Evolutionary conservation across 495 filamentous ascomycete genomes (phyloP).

Genomic region (Trichoderma asperelloides): DNA sequence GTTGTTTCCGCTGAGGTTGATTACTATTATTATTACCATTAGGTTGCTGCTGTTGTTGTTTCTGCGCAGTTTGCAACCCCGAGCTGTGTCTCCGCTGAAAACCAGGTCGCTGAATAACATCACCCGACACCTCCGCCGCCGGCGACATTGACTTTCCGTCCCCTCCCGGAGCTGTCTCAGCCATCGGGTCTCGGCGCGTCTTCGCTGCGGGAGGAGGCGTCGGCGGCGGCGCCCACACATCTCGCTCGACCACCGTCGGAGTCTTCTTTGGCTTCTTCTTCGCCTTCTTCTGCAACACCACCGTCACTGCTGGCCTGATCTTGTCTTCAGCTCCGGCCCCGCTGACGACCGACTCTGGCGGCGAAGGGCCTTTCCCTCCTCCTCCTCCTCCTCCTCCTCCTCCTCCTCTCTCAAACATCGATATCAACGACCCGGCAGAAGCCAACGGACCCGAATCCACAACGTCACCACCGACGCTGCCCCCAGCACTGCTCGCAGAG

Average conservation of each 20-base stretch:
- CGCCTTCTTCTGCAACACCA: background rate
- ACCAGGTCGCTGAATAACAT: too few relatives aligned
- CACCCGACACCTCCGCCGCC: background rate
- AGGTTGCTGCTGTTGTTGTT: background rate
- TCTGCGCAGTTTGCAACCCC: background rate
- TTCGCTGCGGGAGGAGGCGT: background rate
- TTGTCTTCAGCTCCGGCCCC: background rate
- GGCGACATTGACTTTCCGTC: background rate
- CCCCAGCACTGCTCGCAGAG: slow-evolving; percentile 19
- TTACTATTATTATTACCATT: too few relatives aligned
- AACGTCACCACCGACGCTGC: slow-evolving; percentile 13
- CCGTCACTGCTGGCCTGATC: background rate
- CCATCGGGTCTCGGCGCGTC: background rate
- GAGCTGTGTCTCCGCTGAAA: background rate
- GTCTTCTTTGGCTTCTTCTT: slow-evolving; percentile 1
- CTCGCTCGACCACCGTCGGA: background rate
- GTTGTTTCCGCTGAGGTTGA: background rate
- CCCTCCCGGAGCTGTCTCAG: background rate
- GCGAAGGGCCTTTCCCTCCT: background rate
- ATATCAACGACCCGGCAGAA: slow-evolving; percentile 49
- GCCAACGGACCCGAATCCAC: slow-evolving; percentile 43
- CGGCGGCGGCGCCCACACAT: background rate
- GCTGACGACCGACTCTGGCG: background rate
- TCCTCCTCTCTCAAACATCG: slow-evolving; percentile 52
- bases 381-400: too few relatives aligned